Evolutionary conservation across 495 filamentous ascomycete genomes (phyloP).

Genomic region (Staphylotrichum tortipilum): DNA sequence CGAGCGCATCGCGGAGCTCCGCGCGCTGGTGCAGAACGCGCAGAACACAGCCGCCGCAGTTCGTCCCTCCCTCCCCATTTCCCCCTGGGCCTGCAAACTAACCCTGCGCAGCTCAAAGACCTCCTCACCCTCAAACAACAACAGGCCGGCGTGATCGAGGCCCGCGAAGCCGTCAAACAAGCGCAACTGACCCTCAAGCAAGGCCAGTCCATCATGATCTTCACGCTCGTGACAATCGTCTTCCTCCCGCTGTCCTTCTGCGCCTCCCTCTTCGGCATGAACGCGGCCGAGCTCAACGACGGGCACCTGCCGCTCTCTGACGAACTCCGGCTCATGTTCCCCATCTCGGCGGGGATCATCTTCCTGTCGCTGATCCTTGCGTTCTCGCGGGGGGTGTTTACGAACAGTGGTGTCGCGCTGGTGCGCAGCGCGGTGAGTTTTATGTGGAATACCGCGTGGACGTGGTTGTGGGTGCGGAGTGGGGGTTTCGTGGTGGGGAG

Average conservation of each 20-base stretch:
- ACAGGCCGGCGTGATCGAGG: slow-evolving; percentile 54
- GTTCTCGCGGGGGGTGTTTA: slow-evolving; percentile 18
- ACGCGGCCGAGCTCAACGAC: slow-evolving; percentile 22
- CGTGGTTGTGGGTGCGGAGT: slow-evolving; percentile 14
- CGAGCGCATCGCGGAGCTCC: slow-evolving; percentile 18
- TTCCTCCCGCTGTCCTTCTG: slow-evolving; percentile 35
- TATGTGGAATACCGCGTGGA: slow-evolving; percentile 11
- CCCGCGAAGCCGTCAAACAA: slow-evolving; percentile 47
- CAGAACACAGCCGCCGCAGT: slow-evolving; percentile 18
- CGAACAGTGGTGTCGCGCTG: slow-evolving; percentile 10
- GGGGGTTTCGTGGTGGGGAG: slow-evolving; percentile 15
- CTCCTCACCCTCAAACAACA: slow-evolving; percentile 56
- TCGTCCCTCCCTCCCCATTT: neutral
- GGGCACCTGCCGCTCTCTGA: slow-evolving; percentile 13
- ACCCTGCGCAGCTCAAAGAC: slow-evolving; percentile 28
- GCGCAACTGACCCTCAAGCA: slow-evolving; percentile 52
- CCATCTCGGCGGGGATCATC: slow-evolving; percentile 27
- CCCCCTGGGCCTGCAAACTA: neutral
- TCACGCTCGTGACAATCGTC: slow-evolving; percentile 57
- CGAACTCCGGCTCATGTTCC: slow-evolving; percentile 28
- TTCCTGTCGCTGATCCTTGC: slow-evolving; percentile 26
- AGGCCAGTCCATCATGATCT: slow-evolving; percentile 54
- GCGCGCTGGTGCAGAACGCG: slow-evolving; percentile 16
- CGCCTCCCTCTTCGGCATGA: slow-evolving; percentile 34
- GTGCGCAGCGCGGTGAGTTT: slow-evolving; percentile 10